A percentile compares a stretch with the other conserved stretches of the same genome.
phyloP scores from a whole-genome alignment of 768 basidiomycete genomes.

The Boletus reticulatus region DNA sequence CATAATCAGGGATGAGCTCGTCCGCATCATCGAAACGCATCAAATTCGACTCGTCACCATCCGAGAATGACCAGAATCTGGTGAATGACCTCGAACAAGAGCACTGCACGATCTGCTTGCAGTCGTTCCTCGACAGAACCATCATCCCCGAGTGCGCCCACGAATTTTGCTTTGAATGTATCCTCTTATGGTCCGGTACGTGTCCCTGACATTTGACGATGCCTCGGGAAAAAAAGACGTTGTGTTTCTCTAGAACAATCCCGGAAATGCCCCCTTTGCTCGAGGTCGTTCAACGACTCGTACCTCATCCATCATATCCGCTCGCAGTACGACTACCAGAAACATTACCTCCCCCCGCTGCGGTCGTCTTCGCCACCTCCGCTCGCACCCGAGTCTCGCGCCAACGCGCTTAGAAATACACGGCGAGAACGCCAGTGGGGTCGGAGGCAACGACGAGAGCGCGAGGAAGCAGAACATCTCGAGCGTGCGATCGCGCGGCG shows the following conservation, averaged over 20 bases:
- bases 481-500: conserved; percentile 72
- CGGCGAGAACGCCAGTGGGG: conserved; percentile 56
- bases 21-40: too few species aligned
- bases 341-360: conserved; percentile 70
- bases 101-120: conserved; percentile 86
- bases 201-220: neutral
- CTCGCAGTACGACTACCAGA: conserved; percentile 77
- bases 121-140: conserved; percentile 71
- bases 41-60: too few species aligned
- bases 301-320: conserved; percentile 80
- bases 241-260: conserved; percentile 56
- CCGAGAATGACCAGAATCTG: too few species aligned
- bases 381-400: conserved; percentile 29
- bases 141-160: conserved; percentile 85
- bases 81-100: conserved; percentile 16
- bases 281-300: conserved; percentile 57
- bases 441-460: conserved; percentile 45
- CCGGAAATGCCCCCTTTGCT: conserved; percentile 74
- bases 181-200: conserved; percentile 81
- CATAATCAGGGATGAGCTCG: too few species aligned
- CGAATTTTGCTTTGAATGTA: conserved; percentile 92
- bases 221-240: neutral
- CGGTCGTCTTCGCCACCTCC: conserved; percentile 48
- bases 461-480: conserved; percentile 65
- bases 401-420: conserved; percentile 28